A percentile compares a stretch with the other conserved stretches of the same genome.
Conservation (phyloP, 257 asterid genomes). For the Solanum peruvianum region DNA sequence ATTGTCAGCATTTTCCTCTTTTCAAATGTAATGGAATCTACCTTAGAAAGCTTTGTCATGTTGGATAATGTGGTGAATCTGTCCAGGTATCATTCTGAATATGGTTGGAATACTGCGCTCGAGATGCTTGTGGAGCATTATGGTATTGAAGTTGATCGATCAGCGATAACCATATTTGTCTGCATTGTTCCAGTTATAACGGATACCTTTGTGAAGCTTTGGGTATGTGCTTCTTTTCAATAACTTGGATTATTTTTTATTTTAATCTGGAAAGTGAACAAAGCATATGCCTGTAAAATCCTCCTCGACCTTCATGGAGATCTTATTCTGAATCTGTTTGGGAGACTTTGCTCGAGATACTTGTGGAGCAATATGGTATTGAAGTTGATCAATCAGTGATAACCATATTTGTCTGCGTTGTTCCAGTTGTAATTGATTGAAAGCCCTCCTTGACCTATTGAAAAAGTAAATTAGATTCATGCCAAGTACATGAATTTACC, state of each 20-base stretch:
- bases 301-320: constrained; percentile 13
- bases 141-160: constrained; percentile 68
- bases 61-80: neutral
- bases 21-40: neutral
- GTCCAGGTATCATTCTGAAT: constrained; percentile 91
- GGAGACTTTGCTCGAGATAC: constrained; percentile 72
- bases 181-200: constrained; percentile 66
- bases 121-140: constrained; percentile 76
- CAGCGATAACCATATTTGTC: constrained; percentile 57
- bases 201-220: constrained; percentile 87
- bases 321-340: constrained; percentile 92
- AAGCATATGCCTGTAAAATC: neutral
- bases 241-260: neutral
- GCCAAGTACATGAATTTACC: neutral
- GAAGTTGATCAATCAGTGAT: constrained; percentile 62
- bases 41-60: neutral
- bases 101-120: constrained; percentile 83
- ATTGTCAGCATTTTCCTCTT: neutral
- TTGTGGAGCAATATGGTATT: constrained; percentile 72
- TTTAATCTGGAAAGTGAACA: neutral
- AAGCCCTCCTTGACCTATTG: neutral
- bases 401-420: constrained; percentile 57
- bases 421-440: constrained; percentile 11
- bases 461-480: neutral
- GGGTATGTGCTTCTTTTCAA: constrained; percentile 51